Evolutionary conservation across 2,329 filamentous ascomycete species (phyloP).

Genomic region (Phyllachora maydis): DNA sequence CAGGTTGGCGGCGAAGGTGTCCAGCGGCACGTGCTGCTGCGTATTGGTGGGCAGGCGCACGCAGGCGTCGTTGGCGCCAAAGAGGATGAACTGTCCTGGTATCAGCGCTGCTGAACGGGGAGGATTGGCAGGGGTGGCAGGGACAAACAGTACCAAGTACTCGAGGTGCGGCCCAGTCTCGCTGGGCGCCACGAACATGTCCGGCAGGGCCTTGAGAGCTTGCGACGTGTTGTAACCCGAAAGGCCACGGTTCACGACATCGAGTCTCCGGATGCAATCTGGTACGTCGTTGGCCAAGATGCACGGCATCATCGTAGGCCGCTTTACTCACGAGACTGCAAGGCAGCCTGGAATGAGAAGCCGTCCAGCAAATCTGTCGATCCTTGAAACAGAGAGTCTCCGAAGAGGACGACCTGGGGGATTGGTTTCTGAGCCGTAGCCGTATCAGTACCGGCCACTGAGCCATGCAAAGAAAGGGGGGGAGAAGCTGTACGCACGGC

Average conservation of each 20-base stretch:
- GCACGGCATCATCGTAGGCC: too few relatives aligned
- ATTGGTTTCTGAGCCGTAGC: conserved; percentile 24
- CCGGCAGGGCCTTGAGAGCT: conserved; percentile 44
- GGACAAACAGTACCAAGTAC: conserved; percentile 32
- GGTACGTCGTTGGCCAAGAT: conserved; percentile 6
- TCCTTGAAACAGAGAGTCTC: conserved; percentile 71
- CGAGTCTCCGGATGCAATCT: conserved; percentile 60
- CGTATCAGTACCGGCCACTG: conserved; percentile 2
- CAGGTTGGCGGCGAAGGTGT: conserved; percentile 55
- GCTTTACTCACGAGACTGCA: conserved; percentile 48
- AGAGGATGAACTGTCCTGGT: conserved; percentile 42
- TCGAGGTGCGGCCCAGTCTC: conserved; percentile 36
- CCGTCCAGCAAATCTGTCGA: conserved; percentile 39
- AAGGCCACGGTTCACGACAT: conserved; percentile 77
- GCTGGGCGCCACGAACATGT: conserved; percentile 48
- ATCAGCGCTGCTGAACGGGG: conserved; percentile 5
- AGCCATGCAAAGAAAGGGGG: too few relatives aligned
- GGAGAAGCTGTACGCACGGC: too few relatives aligned
- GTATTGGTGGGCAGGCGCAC: conserved; percentile 37
- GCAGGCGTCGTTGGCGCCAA: conserved; percentile 81
- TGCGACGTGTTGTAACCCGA: conserved; percentile 72
- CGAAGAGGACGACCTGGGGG: conserved; percentile 65
- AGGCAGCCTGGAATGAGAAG: conserved; percentile 52
- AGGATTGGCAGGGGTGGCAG: conserved; percentile 3
- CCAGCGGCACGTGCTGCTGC: conserved; percentile 62